phyloP scores from a whole-genome alignment of 1,284 basidiomycete genomes.

The Cutaneotrichosporon sp. region DNA sequence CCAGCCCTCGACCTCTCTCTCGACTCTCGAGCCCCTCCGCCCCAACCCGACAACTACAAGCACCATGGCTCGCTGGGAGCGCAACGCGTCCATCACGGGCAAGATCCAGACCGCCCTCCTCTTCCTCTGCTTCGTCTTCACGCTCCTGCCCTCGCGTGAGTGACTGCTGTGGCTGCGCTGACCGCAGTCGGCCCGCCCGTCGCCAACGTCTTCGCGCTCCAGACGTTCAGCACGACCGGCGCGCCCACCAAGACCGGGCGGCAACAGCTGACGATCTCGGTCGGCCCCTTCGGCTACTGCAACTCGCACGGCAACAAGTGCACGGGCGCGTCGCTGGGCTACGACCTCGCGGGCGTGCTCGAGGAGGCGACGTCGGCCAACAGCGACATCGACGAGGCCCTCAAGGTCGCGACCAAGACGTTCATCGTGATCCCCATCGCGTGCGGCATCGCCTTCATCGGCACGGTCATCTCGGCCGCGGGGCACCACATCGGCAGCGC shows the following conservation, averaged over 20 bases:
- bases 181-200: slow-evolving; percentile 5
- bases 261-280: not conserved
- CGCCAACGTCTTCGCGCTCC: not conserved
- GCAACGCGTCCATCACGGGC: not conserved
- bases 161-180: not conserved
- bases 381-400: not conserved
- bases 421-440: slow-evolving; percentile 1
- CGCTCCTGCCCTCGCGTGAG: not conserved
- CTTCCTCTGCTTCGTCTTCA: not conserved
- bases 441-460: not conserved
- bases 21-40: too few relatives aligned
- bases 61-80: slow-evolving; percentile 4
- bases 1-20: too few relatives aligned
- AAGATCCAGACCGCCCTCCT: not conserved
- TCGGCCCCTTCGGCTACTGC: slow-evolving; percentile 6
- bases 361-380: not conserved
- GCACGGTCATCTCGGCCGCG: not conserved
- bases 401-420: not conserved
- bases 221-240: too few relatives aligned
- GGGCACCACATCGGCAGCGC: slow-evolving; percentile 2
- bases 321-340: not conserved
- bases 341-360: not conserved
- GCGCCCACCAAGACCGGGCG: not conserved
- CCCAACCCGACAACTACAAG: too few relatives aligned
- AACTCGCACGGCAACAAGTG: not conserved